These are phyloP conservation scores for Alisma plantagoaquatica DNA, from an alignment of 106 monocot genomes.

Conservation along the genomic window DNA sequence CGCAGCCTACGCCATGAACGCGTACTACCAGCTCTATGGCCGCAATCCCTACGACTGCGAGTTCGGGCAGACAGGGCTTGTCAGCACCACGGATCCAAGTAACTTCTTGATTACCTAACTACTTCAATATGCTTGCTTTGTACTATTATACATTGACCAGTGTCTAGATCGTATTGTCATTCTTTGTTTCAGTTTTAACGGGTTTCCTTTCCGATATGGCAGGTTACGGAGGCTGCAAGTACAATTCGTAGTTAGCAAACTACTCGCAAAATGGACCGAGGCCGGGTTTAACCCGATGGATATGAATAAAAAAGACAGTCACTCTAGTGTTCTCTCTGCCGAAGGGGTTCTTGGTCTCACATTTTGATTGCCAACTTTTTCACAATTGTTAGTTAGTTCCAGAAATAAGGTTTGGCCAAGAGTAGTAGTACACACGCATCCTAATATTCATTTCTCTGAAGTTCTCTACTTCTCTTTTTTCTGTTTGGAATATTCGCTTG, in stretches of 20 bases:
- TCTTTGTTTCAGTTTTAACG: not conserved
- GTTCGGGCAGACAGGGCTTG: conserved; percentile 37
- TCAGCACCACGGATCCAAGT: conserved; percentile 46
- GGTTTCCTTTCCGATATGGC: not conserved
- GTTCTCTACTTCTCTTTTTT: too few relatives aligned
- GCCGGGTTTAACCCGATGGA: too few relatives aligned
- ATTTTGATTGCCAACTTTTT: too few relatives aligned
- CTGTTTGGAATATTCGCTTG: too few relatives aligned
- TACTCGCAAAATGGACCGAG: too few relatives aligned
- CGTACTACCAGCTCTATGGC: conserved; percentile 41
- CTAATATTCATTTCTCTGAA: too few relatives aligned
- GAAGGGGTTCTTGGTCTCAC: too few relatives aligned
- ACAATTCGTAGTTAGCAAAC: conserved; percentile 12
- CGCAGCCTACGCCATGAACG: conserved; percentile 64
- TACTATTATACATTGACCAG: not conserved
- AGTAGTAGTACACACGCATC: too few relatives aligned
- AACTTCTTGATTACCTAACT: not conserved
- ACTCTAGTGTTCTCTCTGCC: too few relatives aligned
- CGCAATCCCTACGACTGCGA: conserved; percentile 39
- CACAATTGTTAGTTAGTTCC: too few relatives aligned
- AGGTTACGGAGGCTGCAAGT: conserved; percentile 37
- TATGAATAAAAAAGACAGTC: too few relatives aligned
- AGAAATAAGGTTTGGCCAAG: too few relatives aligned
- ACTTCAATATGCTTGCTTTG: not conserved
- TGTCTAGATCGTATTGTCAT: not conserved